Evolutionary conservation across 768 basidiomycete species (phyloP).

Genomic region (Chalciporus chontae): DNA sequence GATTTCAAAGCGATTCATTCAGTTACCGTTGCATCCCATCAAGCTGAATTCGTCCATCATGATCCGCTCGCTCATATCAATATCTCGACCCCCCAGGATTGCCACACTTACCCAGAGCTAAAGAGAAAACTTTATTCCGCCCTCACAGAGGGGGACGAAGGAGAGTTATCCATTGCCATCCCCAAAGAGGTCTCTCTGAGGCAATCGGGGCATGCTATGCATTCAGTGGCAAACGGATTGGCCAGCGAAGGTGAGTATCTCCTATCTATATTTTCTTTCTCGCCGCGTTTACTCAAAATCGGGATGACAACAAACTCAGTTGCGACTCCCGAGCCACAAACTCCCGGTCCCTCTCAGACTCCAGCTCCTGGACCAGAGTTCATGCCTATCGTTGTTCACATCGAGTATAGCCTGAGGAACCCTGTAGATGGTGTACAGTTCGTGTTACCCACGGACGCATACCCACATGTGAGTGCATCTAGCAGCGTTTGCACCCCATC

Average conservation of each 20-base stretch:
- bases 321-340: slow-evolving; percentile 82
- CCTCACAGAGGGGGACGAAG: slow-evolving; percentile 87
- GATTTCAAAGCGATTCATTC: slow-evolving; percentile 57
- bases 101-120: slow-evolving; percentile 87
- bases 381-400: slow-evolving; percentile 68
- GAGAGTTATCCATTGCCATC: slow-evolving; percentile 88
- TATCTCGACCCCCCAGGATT: slow-evolving; percentile 68
- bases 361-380: slow-evolving; percentile 56
- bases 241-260: slow-evolving; percentile 53
- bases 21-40: slow-evolving; percentile 67
- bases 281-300: slow-evolving; percentile 4
- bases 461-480: slow-evolving; percentile 68
- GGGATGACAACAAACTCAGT: slow-evolving; percentile 33
- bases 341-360: slow-evolving; percentile 44
- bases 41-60: slow-evolving; percentile 73
- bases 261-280: slow-evolving; percentile 6
- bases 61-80: slow-evolving; percentile 70
- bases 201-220: slow-evolving; percentile 48
- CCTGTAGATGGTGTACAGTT: slow-evolving; percentile 86
- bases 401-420: slow-evolving; percentile 78
- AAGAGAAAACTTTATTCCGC: slow-evolving; percentile 92
- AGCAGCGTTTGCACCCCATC: slow-evolving; percentile 1
- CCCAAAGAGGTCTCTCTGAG: slow-evolving; percentile 67
- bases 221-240: slow-evolving; percentile 36
- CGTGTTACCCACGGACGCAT: slow-evolving; percentile 73